These are phyloP conservation scores for Tricholoma matsutake DNA, from an alignment of 768 basidiomycete species.

Conservation along the genomic window DNA sequence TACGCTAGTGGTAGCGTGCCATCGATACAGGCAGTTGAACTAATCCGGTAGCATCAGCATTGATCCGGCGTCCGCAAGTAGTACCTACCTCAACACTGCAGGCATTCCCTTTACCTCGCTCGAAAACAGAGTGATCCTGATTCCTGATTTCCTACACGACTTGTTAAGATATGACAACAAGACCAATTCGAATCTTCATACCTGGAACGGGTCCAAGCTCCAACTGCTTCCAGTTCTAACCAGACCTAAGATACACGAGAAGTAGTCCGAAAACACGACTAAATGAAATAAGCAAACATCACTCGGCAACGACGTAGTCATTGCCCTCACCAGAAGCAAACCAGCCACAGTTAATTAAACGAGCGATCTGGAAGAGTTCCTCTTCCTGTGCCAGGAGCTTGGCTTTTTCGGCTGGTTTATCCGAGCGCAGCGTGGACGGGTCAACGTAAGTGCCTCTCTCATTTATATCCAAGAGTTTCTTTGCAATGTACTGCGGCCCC, in stretches of 20 bases:
- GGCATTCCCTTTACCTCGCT: conserved; percentile 77
- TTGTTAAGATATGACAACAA: not conserved
- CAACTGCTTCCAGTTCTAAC: conserved; percentile 72
- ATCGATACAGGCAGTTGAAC: conserved; percentile 83
- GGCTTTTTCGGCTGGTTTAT: conserved; percentile 30
- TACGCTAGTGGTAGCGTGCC: conserved; percentile 79
- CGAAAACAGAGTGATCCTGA: conserved; percentile 61
- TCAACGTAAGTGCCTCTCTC: conserved; percentile 64
- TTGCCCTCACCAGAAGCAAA: conserved; percentile 50
- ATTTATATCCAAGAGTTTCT: conserved; percentile 75
- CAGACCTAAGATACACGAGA: conserved; percentile 77
- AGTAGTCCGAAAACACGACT: conserved; percentile 82
- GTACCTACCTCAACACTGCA: conserved; percentile 72
- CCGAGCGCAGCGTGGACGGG: conserved; percentile 43
- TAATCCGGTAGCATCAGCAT: conserved; percentile 21
- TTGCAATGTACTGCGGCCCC: conserved; percentile 65
- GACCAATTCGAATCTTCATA: conserved; percentile 25
- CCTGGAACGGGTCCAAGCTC: conserved; percentile 73
- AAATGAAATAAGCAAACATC: conserved; percentile 1
- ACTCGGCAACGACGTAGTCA: conserved; percentile 4
- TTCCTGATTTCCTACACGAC: conserved; percentile 58
- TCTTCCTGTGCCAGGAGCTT: conserved; percentile 57
- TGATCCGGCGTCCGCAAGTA: not conserved
- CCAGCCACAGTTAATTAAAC: conserved; percentile 78
- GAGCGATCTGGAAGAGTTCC: conserved; percentile 81